A percentile compares a stretch with the other conserved stretches of the same genome.
Conservation (phyloP, 2,329 filamentous ascomycete genomes). For the Pyricularia sp. region DNA sequence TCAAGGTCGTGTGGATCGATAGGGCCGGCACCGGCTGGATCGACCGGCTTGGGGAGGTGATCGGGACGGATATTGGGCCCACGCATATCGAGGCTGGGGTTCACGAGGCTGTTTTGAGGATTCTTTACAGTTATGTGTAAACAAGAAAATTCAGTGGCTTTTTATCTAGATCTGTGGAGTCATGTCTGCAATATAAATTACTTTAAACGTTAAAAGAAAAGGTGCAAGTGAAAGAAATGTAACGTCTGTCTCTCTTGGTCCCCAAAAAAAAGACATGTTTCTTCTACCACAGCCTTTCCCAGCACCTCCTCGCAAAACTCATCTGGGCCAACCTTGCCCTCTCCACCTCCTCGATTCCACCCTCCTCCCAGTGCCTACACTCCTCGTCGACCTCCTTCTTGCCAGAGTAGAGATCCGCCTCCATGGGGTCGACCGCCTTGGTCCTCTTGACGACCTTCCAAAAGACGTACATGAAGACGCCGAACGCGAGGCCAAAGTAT, state of each 20-base stretch:
- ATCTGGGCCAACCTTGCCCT: slow-evolving; percentile 8
- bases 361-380: slow-evolving; percentile 6
- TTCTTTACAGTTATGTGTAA: background rate
- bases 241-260: too few species aligned
- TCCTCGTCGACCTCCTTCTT: slow-evolving; percentile 44
- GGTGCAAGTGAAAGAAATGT: background rate
- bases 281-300: slow-evolving; percentile 9
- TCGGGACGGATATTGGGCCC: slow-evolving; percentile 9
- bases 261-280: background rate
- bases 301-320: slow-evolving; percentile 4
- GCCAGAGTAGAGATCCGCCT: slow-evolving; percentile 41
- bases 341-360: slow-evolving; percentile 9
- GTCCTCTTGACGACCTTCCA: slow-evolving; percentile 48
- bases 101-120: background rate
- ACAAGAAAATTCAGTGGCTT: background rate
- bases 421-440: slow-evolving; percentile 31
- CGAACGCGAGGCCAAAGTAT: slow-evolving; percentile 29
- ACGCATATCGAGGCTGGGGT: background rate
- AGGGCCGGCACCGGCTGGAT: slow-evolving; percentile 48
- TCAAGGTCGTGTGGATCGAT: slow-evolving; percentile 57
- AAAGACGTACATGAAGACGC: slow-evolving; percentile 34
- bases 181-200: background rate
- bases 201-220: too few species aligned
- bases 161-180: background rate
- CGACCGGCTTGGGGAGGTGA: slow-evolving; percentile 42